phyloP scores from a whole-genome alignment of 768 basidiomycete species.

The Trametes maxima region DNA sequence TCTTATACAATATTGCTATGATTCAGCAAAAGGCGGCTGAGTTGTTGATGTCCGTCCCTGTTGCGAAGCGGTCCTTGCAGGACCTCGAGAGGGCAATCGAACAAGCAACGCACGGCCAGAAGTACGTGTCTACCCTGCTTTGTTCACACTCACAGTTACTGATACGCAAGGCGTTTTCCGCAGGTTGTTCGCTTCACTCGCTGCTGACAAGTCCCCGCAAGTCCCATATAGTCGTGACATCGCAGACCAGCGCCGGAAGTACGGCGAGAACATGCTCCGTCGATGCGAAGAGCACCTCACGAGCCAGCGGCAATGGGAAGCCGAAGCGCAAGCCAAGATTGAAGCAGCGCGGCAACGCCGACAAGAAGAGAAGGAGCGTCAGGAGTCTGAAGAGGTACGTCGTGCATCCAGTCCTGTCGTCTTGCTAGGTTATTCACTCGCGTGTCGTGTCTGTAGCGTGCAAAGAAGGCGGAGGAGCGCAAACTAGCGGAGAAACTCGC shows the following conservation, averaged over 20 bases:
- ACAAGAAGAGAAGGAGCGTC: constrained; percentile 74
- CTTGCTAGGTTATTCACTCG: neutral
- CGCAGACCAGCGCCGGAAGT: constrained; percentile 87
- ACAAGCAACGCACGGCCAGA: constrained; percentile 84
- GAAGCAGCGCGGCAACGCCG: constrained; percentile 77
- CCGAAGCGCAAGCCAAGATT: constrained; percentile 68
- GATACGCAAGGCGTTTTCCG: neutral
- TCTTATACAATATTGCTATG: constrained; percentile 96
- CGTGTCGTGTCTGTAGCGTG: constrained; percentile 44
- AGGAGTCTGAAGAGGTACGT: constrained; percentile 67
- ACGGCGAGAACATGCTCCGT: constrained; percentile 84
- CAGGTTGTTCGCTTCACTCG: constrained; percentile 85
- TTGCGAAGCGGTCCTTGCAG: constrained; percentile 75
- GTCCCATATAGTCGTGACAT: constrained; percentile 87
- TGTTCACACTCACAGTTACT: neutral
- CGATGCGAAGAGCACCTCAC: constrained; percentile 79
- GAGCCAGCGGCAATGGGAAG: constrained; percentile 71
- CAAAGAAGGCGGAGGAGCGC: constrained; percentile 64
- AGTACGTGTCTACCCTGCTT: constrained; percentile 53
- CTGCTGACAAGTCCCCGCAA: constrained; percentile 64
- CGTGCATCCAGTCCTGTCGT: neutral
- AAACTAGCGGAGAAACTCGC: constrained; percentile 77
- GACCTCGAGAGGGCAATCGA: constrained; percentile 80
- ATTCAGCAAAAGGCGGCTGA: constrained; percentile 97
- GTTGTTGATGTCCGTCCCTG: constrained; percentile 73